Conservation (phyloP, 1,284 basidiomycete genomes). For the Puccinia horiana region DNA sequence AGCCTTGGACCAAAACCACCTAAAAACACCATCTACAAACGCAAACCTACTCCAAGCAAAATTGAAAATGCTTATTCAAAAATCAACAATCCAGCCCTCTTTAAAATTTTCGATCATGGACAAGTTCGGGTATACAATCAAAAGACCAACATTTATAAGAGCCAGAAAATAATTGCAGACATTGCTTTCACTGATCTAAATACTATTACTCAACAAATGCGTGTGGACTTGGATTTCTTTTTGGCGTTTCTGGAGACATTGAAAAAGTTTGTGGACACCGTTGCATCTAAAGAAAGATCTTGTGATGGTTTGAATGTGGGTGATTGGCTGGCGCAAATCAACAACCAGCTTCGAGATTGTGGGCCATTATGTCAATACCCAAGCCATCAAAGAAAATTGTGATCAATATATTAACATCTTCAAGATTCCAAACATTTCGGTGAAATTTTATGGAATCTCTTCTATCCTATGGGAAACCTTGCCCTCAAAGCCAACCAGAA, state of each 20-base stretch:
- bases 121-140: background rate
- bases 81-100: too few relatives aligned
- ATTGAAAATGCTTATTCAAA: too few relatives aligned
- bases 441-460: background rate
- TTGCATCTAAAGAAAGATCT: background rate
- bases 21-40: too few relatives aligned
- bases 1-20: too few relatives aligned
- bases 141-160: background rate
- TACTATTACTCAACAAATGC: background rate
- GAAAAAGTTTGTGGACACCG: background rate
- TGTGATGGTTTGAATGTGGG: background rate
- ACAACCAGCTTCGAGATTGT: background rate
- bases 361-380: background rate
- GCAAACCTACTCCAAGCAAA: too few relatives aligned
- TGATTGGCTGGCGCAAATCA: background rate
- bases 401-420: background rate
- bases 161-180: background rate
- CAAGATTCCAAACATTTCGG: background rate
- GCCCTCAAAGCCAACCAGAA: background rate
- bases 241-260: background rate
- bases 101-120: too few relatives aligned
- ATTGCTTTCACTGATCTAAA: background rate
- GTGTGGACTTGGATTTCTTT: background rate
- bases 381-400: background rate
- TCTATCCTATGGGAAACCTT: background rate